A percentile compares a stretch with the other conserved stretches of the same genome.
Conservation (phyloP, 352 stramenopile species). For the Thraustochytrium striatum region DNA sequence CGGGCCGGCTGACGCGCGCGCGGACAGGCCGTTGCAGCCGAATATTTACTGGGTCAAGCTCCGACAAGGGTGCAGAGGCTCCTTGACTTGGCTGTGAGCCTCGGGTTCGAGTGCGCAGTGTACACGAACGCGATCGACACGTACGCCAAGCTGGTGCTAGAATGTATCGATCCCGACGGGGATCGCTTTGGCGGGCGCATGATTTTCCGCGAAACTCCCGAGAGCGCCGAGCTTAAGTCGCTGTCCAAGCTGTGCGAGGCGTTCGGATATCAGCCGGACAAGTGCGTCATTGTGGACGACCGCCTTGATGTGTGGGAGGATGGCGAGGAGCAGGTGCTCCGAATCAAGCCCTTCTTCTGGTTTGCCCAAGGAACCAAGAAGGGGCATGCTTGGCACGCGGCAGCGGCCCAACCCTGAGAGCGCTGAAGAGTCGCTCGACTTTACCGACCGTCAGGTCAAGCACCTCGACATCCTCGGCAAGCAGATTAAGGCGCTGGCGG, state of each 20-base stretch:
- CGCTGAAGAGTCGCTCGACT: neutral
- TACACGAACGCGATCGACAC: slow-evolving; percentile 5
- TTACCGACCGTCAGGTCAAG: neutral
- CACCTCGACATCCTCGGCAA: slow-evolving; percentile 2
- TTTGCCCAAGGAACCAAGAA: neutral
- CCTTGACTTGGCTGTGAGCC: neutral
- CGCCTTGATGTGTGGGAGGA: slow-evolving; percentile 9
- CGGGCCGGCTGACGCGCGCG: neutral
- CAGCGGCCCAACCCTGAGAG: neutral
- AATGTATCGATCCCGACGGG: neutral
- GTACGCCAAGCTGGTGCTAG: slow-evolving; percentile 12
- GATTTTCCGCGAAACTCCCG: neutral
- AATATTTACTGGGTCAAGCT: slow-evolving; percentile 28
- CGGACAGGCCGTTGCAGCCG: neutral
- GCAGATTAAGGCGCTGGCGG: too few relatives aligned
- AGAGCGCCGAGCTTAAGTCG: neutral
- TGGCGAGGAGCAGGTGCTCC: neutral
- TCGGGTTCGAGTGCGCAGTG: neutral
- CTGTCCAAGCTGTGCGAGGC: neutral
- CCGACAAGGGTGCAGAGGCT: neutral
- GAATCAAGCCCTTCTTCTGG: slow-evolving; percentile 15
- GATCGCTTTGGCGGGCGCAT: neutral
- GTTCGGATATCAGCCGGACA: neutral
- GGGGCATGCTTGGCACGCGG: neutral
- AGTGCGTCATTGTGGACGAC: neutral